Conservation (phyloP, 2,329 filamentous ascomycete genomes). For the Didymella exigua region DNA sequence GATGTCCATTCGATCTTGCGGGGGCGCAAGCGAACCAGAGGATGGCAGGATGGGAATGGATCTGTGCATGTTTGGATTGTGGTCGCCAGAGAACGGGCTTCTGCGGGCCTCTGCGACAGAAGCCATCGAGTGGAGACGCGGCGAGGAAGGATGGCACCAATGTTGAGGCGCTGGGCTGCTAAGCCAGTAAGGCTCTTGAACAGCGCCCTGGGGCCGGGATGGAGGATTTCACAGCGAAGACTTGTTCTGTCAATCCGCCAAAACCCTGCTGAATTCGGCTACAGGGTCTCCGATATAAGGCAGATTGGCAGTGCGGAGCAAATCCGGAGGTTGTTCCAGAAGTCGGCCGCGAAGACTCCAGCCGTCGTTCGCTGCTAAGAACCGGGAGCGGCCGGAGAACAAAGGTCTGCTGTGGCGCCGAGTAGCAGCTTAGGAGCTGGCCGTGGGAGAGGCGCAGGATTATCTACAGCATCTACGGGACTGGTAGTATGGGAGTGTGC, state of each 20-base stretch:
- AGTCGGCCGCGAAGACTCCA: constrained; percentile 2
- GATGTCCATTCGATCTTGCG: constrained; percentile 62
- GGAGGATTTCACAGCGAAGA: constrained; percentile 5
- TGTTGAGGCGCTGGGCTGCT: constrained; percentile 19
- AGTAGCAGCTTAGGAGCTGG: constrained; percentile 9
- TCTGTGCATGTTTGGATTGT: constrained; percentile 54
- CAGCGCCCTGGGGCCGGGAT: constrained; percentile 4
- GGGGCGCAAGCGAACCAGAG: constrained; percentile 52
- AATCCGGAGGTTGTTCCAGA: constrained; percentile 10
- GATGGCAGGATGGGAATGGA: constrained; percentile 60
- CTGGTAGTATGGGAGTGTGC: neutral
- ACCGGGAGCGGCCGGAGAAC: constrained; percentile 9
- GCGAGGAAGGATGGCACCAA: constrained; percentile 15
- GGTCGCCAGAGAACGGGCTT: constrained; percentile 54
- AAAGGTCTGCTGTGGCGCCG: constrained; percentile 11
- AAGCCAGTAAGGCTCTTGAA: constrained; percentile 5
- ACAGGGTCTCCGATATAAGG: constrained; percentile 15
- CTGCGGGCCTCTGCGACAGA: constrained; percentile 53
- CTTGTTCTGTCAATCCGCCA: constrained; percentile 2
- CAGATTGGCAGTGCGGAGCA: constrained; percentile 10
- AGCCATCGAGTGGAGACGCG: constrained; percentile 46
- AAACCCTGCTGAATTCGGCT: constrained; percentile 5
- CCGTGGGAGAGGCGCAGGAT: neutral
- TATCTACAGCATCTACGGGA: constrained; percentile 10
- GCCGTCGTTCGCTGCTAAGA: constrained; percentile 5